phyloP scores from a whole-genome alignment of 768 basidiomycete genomes.

The Guyanaporus albipodus region DNA sequence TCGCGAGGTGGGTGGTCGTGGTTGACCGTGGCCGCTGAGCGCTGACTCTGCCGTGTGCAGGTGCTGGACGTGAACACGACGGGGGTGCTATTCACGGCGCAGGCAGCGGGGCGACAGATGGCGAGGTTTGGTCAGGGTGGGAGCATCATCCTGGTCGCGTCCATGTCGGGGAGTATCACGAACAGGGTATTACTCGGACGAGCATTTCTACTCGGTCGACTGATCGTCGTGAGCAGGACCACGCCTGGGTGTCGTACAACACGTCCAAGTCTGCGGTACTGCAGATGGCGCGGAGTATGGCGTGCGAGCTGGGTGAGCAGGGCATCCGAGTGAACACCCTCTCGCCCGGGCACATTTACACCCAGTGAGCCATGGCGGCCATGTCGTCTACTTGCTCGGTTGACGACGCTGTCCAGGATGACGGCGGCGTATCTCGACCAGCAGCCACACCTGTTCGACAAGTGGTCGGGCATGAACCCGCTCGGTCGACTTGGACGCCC shows the following conservation, averaged over 20 bases:
- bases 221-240: constrained; percentile 48
- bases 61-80: constrained; percentile 64
- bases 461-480: constrained; percentile 69
- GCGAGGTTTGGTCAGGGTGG: constrained; percentile 42
- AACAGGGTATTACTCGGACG: no score
- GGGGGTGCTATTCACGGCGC: constrained; percentile 58
- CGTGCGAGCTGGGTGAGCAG: constrained; percentile 66
- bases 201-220: no score
- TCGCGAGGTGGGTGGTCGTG: constrained; percentile 42
- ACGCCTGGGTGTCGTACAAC: constrained; percentile 76
- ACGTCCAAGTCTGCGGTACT: constrained; percentile 73
- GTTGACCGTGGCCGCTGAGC: no score
- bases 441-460: constrained; percentile 56
- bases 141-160: constrained; percentile 57
- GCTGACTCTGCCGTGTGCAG: constrained; percentile 30
- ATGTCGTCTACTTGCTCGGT: no score
- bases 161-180: constrained; percentile 64
- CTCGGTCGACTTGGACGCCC: constrained; percentile 66
- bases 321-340: constrained; percentile 71
- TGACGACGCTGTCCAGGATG: constrained; percentile 45
- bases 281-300: constrained; percentile 81
- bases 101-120: constrained; percentile 60
- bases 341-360: constrained; percentile 76
- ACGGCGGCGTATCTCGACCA: constrained; percentile 67
- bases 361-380: constrained; percentile 48